Percentiles rank a stretch among this genome's conserved stretches.
Evolutionary conservation across 768 basidiomycete genomes (phyloP).

Genomic region (Chalciporus piperatus): DNA sequence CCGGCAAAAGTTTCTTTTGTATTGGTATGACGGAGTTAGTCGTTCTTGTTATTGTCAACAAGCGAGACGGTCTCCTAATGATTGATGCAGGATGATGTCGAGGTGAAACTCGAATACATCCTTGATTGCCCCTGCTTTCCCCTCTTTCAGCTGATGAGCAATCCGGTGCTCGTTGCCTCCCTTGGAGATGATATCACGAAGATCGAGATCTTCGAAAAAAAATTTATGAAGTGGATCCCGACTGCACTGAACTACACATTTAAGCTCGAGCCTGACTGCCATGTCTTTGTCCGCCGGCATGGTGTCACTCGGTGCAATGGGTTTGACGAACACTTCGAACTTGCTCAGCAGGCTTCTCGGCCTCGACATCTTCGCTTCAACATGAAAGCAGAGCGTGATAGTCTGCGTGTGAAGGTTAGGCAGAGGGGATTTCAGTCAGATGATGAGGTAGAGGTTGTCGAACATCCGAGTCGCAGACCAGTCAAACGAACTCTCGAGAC

Average conservation of each 20-base stretch:
- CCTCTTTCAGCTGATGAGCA: not conserved
- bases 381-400: not conserved
- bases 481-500: not conserved
- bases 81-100: not conserved
- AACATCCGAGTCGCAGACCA: not conserved
- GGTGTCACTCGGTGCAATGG: not conserved
- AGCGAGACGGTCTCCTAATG: not conserved
- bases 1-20: no score
- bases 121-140: not conserved
- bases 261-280: not conserved
- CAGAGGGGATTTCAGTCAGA: not conserved
- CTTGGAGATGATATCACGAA: not conserved
- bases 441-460: not conserved
- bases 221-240: not conserved
- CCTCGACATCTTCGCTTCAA: not conserved
- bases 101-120: not conserved
- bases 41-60: not conserved
- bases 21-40: not conserved
- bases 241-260: not conserved
- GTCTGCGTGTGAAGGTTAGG: not conserved
- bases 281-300: not conserved
- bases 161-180: not conserved
- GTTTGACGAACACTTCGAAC: not conserved
- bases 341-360: not conserved
- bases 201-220: not conserved